Conservation (phyloP, 192 early-diverging fungal species). For the Backusella australiensis region DNA sequence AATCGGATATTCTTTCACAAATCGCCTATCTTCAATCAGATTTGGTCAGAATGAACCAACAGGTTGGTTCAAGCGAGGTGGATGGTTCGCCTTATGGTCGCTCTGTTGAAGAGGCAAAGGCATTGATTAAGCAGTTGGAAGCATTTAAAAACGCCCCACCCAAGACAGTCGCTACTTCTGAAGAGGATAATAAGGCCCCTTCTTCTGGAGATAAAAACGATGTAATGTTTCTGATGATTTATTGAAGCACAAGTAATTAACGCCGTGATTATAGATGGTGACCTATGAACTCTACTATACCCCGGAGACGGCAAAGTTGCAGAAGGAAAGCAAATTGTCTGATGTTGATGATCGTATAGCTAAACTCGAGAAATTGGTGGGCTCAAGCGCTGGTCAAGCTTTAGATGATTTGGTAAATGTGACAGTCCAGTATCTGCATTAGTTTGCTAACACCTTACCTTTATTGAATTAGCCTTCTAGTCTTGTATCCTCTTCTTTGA, state of each 20-base stretch:
- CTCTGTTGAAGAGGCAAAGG: conserved; percentile 44
- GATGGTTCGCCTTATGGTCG: conserved; percentile 33
- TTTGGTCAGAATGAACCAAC: conserved; percentile 44
- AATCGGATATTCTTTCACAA: conserved; percentile 46
- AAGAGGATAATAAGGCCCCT: not conserved
- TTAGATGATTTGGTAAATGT: conserved; percentile 44
- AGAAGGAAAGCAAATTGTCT: conserved; percentile 53
- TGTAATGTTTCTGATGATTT: not conserved
- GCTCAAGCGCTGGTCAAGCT: conserved; percentile 59
- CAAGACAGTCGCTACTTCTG: not conserved
- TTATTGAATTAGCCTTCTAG: conserved; percentile 1
- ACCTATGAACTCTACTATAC: conserved; percentile 77
- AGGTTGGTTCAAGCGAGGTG: conserved; percentile 30
- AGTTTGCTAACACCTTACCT: not conserved
- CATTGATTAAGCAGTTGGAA: conserved; percentile 51
- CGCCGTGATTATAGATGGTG: conserved; percentile 38
- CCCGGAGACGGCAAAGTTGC: conserved; percentile 54
- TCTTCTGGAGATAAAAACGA: not conserved
- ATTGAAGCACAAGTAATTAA: not conserved
- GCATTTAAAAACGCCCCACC: conserved; percentile 42
- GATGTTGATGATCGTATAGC: conserved; percentile 70
- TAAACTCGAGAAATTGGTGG: conserved; percentile 65
- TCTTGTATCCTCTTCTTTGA: conserved; percentile 39
- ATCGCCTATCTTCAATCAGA: conserved; percentile 52
- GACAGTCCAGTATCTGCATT: no score